Evolutionary conservation across 2,329 filamentous ascomycete species (phyloP), one percentile per base, ranked within the genome.

Genomic region (Hypoxylon sp.): DNA sequence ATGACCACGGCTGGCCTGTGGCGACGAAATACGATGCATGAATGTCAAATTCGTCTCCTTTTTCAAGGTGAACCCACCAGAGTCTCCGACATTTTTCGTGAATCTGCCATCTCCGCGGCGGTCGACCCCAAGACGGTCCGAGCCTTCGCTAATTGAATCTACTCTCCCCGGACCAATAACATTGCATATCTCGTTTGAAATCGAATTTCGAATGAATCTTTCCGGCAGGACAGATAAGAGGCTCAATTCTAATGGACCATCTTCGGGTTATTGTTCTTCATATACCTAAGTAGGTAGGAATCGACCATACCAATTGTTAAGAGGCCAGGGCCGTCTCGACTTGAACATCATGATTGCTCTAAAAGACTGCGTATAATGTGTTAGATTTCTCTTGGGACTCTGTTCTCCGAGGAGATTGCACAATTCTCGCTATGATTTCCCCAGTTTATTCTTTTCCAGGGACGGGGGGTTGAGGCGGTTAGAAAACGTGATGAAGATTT

Each of bases 81-180:
- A 32, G 25, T 36, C 17, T 61, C 67, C 65, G 64, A 48, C 50
- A 41, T 56, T 66, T 73, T 61, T 70, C 67, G 65, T 72, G 65
- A 14, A 67, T 65, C 38, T 65, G 32, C 60, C 57, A 70, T 73
- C 67, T 73, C 71, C 71, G 71, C 69, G 71, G 71, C 59, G 34
- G 46, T 53, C 21, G 34, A 60, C 32, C 55, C 50, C 55, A 41
- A 30, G 17, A 21, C 21, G 11, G 11, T 10, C 64, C 49, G 36
- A 58, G 38, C 25, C 49, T 41, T 65, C 60, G 43, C 28, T 61
- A 55, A 59, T 61, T 46, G 11, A 58, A 56, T 49, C 45, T 58
- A 23, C 19, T 13, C 36, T 28, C 21, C 25, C 13, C 25, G 10
- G 14, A 13, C n/a, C 21, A 28, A 48, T 52, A 14, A 28, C 45